These are phyloP conservation scores for Metarhizium album DNA, from an alignment of 2,329 filamentous ascomycete species.

Conservation along the genomic window DNA sequence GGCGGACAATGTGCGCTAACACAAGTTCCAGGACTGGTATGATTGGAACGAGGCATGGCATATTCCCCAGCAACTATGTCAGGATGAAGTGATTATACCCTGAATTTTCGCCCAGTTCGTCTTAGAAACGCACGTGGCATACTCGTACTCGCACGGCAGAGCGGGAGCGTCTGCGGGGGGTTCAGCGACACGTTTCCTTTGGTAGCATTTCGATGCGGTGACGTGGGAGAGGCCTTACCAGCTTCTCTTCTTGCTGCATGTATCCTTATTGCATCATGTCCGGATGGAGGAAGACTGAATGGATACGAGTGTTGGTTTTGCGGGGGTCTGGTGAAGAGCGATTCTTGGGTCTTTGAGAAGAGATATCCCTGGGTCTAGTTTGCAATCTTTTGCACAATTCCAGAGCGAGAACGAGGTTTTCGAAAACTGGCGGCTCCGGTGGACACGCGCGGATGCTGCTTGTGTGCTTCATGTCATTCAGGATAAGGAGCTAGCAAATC, in stretches of 20 bases:
- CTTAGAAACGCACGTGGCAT: not conserved
- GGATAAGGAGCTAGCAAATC: no score
- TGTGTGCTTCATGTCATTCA: no score
- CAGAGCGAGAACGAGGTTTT: not conserved
- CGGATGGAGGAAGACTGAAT: not conserved
- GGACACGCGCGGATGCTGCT: not conserved
- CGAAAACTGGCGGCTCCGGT: no score
- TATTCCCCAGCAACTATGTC: conserved; percentile 80
- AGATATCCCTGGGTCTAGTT: conserved; percentile 4
- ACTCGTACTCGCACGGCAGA: no score
- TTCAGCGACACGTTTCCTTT: not conserved
- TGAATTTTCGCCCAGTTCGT: not conserved
- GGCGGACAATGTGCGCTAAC: not conserved
- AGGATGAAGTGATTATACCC: conserved; percentile 45
- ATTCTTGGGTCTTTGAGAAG: conserved; percentile 1
- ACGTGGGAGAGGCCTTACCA: not conserved
- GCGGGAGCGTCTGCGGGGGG: not conserved
- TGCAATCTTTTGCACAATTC: not conserved
- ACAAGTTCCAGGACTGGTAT: conserved; percentile 60
- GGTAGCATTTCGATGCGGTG: not conserved
- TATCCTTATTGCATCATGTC: not conserved
- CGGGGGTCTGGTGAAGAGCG: not conserved
- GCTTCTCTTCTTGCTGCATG: not conserved
- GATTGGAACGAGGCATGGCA: conserved; percentile 74
- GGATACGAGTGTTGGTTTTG: not conserved